Evolutionary conservation across 2,329 filamentous ascomycete species (phyloP).

Genomic region (Ophiostoma australiae): DNA sequence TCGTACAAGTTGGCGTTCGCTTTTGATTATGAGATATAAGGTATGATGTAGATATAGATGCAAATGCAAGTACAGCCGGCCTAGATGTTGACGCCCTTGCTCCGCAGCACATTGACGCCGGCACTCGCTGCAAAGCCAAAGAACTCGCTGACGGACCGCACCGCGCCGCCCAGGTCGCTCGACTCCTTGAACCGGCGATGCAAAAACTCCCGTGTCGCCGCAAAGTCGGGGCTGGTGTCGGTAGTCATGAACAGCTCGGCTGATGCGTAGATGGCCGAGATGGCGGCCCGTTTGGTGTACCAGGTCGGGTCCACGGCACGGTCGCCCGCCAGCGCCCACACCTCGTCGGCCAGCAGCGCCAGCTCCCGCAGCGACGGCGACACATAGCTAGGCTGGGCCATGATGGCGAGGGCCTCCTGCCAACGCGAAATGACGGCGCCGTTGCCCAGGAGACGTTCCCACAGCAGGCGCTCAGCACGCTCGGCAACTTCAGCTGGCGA

Average conservation of each 20-base stretch:
- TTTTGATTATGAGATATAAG: background rate
- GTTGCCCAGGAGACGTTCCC: slow-evolving; percentile 75
- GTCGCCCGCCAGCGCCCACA: slow-evolving; percentile 83
- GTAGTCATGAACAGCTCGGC: slow-evolving; percentile 93
- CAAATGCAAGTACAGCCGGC: background rate
- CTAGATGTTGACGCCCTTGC: slow-evolving; percentile 79
- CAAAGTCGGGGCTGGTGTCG: slow-evolving; percentile 67
- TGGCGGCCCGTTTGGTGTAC: slow-evolving; percentile 64
- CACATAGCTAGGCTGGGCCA: slow-evolving; percentile 78
- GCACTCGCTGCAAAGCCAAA: slow-evolving; percentile 74
- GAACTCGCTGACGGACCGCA: slow-evolving; percentile 68
- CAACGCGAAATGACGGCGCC: slow-evolving; percentile 65
- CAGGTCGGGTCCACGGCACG: slow-evolving; percentile 75
- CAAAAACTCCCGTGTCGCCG: slow-evolving; percentile 75
- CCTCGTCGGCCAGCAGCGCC: slow-evolving; percentile 79
- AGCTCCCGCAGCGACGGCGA: slow-evolving; percentile 74
- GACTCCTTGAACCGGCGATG: slow-evolving; percentile 68
- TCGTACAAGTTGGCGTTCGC: background rate
- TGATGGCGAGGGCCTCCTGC: slow-evolving; percentile 88
- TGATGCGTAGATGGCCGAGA: slow-evolving; percentile 60
- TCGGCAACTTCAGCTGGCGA: slow-evolving; percentile 44
- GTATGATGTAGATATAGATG: background rate
- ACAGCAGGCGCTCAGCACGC: slow-evolving; percentile 66
- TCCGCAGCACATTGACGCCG: slow-evolving; percentile 75
- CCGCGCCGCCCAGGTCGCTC: slow-evolving; percentile 54